These are phyloP conservation scores for Cornus suecica DNA, from an alignment of 148 eudicot genomes.

Conservation along the genomic window DNA sequence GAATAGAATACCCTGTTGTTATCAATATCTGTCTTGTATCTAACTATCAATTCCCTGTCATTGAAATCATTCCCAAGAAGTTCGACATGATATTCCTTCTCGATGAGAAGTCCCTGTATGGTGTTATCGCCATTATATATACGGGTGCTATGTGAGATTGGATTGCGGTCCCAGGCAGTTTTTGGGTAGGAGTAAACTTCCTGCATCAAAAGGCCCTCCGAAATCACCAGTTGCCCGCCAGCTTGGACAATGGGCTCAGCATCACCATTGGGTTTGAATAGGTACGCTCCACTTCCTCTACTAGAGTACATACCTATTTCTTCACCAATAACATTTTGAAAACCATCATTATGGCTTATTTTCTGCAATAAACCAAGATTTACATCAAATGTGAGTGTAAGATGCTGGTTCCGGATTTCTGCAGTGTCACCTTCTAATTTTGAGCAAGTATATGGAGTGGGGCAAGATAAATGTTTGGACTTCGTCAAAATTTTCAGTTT, in stretches of 20 bases:
- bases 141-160: constrained; percentile 87
- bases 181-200: constrained; percentile 82
- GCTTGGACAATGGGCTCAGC: constrained; percentile 53
- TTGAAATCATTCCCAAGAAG: constrained; percentile 56
- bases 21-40: constrained; percentile 79
- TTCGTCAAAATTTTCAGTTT: constrained; percentile 46
- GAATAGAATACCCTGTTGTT: constrained; percentile 73
- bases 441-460: constrained; percentile 65
- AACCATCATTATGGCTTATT: constrained; percentile 52
- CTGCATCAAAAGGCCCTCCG: constrained; percentile 72
- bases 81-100: constrained; percentile 97
- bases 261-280: constrained; percentile 83
- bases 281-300: constrained; percentile 84
- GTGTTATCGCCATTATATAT: constrained; percentile 53
- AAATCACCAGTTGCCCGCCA: constrained; percentile 58
- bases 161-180: constrained; percentile 64
- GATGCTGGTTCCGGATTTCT: constrained; percentile 57
- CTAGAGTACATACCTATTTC: constrained; percentile 86
- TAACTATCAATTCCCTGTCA: constrained; percentile 76
- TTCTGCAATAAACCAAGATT: constrained; percentile 66
- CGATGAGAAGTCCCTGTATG: constrained; percentile 69
- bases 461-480: constrained; percentile 53
- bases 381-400: constrained; percentile 56
- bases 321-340: constrained; percentile 46
- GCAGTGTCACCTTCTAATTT: constrained; percentile 51